phyloP scores from a whole-genome alignment of 441 rosid genomes.

The Populus hybrid region DNA sequence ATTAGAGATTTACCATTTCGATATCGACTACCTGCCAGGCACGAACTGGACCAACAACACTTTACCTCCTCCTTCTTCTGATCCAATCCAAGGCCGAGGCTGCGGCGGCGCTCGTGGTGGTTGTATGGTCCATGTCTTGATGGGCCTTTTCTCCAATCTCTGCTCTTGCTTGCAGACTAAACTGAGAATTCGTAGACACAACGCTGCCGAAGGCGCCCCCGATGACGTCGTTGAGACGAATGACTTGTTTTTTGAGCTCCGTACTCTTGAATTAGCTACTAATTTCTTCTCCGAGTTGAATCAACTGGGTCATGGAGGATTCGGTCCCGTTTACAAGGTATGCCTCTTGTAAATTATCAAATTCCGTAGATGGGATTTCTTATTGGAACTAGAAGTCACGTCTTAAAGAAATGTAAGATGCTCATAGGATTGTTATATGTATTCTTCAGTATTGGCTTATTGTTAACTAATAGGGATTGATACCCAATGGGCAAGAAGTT shows the following conservation, averaged over 20 bases:
- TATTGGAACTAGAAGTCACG: not conserved
- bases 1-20: too few relatives aligned
- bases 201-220: conserved; percentile 16
- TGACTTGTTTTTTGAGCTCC: conserved; percentile 62
- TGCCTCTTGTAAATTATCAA: not conserved
- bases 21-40: not conserved
- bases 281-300: conserved; percentile 70
- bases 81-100: not conserved
- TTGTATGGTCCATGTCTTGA: conserved; percentile 15
- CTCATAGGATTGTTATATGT: not conserved
- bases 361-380: not conserved
- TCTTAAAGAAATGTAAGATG: not conserved
- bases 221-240: conserved; percentile 26
- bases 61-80: not conserved
- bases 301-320: conserved; percentile 86
- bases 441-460: not conserved
- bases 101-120: not conserved
- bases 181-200: conserved; percentile 22
- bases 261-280: conserved; percentile 65
- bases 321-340: conserved; percentile 92
- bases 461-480: conserved; percentile 49
- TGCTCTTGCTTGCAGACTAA: conserved; percentile 32
- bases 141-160: conserved; percentile 32
- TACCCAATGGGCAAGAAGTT: conserved; percentile 76
- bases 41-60: not conserved